Evolutionary conservation across 345 rosid genomes (phyloP), one percentile per base, ranked within the genome.

Genomic region (Orychophragmus violaceus): DNA sequence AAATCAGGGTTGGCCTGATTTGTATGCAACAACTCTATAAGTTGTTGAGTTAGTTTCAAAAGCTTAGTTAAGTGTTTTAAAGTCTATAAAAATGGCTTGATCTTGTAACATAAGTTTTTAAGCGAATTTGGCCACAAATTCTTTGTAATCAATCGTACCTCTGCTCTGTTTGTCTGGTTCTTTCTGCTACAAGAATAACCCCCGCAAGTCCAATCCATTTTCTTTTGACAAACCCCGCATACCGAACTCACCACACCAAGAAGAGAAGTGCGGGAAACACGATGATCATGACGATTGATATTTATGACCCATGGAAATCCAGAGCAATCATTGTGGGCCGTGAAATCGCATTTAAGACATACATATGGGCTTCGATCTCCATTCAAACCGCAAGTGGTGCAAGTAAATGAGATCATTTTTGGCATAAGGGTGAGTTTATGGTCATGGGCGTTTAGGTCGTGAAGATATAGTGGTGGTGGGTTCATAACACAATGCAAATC

Each of bases 341-440:
- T 19, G 18, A 62, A 62, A 17, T 29, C 0, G 28, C 66, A 62
- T 19, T 6, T 27, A 12, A 62, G 54, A 19, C 66, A 45, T 0
- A 62, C 25, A 18, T 62, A 62, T n/a, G 66, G 54, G 27, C 54
- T 44, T 12, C 54, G 25, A 28, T 44, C 66, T n/a, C n/a, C n/a
- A n/a, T n/a, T n/a, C n/a, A n/a, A n/a, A n/a, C n/a, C n/a, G n/a
- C n/a, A 61, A 27, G 25, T 12, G 17, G 30, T 44, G 17, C 66
- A 61, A 17, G 66, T 42, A 3, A 61, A 42, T 5, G 66, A 44
- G 3, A 42, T 11, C 0, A 0, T 1, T 29, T 17, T 17, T 0
- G 37, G 37, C 16, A 27, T 5, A 6, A 61, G 66, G 27, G 53
- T 44, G 17, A 61, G 66, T 17, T 25, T 1, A 18, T 61, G 53